phyloP scores from a whole-genome alignment of 345 rosid species.

The Eucalyptus rudis region DNA sequence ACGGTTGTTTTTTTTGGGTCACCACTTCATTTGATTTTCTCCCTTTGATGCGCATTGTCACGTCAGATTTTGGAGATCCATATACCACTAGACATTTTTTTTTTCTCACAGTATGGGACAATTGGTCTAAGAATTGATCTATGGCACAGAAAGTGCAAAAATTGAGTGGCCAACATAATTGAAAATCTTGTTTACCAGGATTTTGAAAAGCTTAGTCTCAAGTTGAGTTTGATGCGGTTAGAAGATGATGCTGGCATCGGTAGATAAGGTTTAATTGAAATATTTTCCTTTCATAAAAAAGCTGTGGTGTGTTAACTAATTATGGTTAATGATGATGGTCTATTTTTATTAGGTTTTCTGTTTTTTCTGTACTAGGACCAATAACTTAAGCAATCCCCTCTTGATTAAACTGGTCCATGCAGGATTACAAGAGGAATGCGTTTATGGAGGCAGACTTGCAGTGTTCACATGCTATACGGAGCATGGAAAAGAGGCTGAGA shows the following conservation, averaged over 20 bases:
- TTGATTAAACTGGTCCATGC: neutral
- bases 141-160: neutral
- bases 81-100: neutral
- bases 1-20: neutral
- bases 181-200: neutral
- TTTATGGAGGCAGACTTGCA: conserved; percentile 88
- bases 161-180: neutral
- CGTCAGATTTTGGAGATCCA: neutral
- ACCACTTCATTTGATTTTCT: neutral
- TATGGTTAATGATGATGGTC: neutral
- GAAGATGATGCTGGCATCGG: neutral
- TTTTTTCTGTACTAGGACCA: neutral
- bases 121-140: neutral
- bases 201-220: neutral
- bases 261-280: neutral
- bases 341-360: neutral
- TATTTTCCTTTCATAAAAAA: neutral
- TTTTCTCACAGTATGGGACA: neutral
- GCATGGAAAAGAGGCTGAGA: conserved; percentile 89
- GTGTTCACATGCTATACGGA: conserved; percentile 62
- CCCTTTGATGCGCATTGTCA: neutral
- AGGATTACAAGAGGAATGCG: conserved; percentile 77
- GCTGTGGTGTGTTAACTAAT: neutral
- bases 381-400: neutral
- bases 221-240: neutral